A percentile compares a stretch with the other conserved stretches of the same genome.
Conservation (phyloP, 306 rosid species). For the Arachis stenosperma region DNA sequence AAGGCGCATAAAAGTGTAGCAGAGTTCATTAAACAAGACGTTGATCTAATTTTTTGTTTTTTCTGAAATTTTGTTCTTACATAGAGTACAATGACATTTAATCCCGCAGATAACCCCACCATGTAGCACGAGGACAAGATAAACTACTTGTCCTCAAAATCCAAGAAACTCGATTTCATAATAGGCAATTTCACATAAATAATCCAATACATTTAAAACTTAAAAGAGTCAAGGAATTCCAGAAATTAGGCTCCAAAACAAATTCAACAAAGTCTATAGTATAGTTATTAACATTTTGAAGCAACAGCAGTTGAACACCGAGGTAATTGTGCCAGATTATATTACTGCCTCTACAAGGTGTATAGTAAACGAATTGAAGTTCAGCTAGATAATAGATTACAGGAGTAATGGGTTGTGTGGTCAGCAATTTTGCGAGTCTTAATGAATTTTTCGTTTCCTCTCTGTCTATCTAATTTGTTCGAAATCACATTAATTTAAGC, state of each 20-base stretch:
- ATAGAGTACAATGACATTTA: neutral
- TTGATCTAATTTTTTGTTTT: neutral
- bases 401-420: neutral
- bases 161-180: neutral
- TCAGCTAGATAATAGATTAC: neutral
- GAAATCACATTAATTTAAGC: constrained; percentile 15
- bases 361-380: constrained; percentile 11
- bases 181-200: constrained; percentile 1
- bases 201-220: constrained; percentile 1
- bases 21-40: constrained; percentile 13
- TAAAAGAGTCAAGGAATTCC: neutral
- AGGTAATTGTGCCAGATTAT: neutral
- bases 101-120: neutral
- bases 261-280: neutral
- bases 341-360: constrained; percentile 15
- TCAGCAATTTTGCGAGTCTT: constrained; percentile 29
- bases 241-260: constrained; percentile 19
- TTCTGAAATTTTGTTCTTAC: neutral
- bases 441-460: neutral
- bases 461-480: constrained; percentile 2
- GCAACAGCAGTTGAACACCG: neutral
- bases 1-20: neutral
- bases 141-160: neutral
- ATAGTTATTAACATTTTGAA: constrained; percentile 5
- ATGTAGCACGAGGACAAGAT: constrained; percentile 4